These are phyloP conservation scores for Mangifera indica DNA, from an alignment of 345 rosid genomes.

Conservation along the genomic window DNA sequence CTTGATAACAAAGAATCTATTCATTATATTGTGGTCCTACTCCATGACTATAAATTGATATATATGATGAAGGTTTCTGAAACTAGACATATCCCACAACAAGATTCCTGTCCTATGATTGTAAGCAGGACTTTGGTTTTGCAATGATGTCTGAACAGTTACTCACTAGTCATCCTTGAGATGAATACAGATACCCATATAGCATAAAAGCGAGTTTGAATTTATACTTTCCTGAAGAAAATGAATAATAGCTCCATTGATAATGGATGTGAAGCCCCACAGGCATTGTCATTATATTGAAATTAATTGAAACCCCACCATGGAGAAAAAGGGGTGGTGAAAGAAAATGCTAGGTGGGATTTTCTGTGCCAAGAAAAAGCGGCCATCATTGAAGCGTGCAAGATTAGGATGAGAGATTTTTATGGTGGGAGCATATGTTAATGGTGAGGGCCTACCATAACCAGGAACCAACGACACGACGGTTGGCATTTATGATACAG, in stretches of 20 bases:
- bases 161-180: no score
- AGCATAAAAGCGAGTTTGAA: not conserved
- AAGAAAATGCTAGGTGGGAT: not conserved
- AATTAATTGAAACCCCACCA: not conserved
- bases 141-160: not conserved
- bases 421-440: not conserved
- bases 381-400: slow-evolving; percentile 11
- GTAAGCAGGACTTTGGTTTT: not conserved
- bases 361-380: slow-evolving; percentile 6
- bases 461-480: slow-evolving; percentile 4
- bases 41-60: not conserved
- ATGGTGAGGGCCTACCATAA: not conserved
- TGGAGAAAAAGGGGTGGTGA: not conserved
- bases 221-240: not conserved
- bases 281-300: no score
- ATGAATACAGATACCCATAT: not conserved
- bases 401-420: not conserved
- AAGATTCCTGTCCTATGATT: not conserved
- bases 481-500: not conserved
- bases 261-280: not conserved
- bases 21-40: not conserved
- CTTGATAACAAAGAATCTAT: not conserved
- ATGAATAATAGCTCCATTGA: not conserved
- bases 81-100: not conserved
- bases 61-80: not conserved